phyloP scores from a whole-genome alignment of 75 land plant genomes.

The Cryptomeria japonica region DNA sequence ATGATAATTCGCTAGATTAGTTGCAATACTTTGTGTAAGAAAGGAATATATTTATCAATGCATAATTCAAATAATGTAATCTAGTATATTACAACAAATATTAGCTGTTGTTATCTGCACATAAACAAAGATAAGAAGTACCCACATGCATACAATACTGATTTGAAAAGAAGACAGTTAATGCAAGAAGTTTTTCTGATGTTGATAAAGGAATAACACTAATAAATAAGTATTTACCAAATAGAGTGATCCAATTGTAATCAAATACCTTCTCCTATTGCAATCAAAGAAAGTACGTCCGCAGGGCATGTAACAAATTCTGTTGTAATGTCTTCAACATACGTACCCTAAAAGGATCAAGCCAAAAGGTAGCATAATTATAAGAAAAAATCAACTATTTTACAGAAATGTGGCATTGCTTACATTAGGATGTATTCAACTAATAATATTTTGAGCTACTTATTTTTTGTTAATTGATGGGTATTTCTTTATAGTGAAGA shows the following conservation, averaged over 20 bases:
- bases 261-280: conserved; percentile 78
- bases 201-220: not conserved
- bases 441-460: not conserved
- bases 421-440: not conserved
- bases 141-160: not conserved
- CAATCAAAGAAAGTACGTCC: conserved; percentile 75
- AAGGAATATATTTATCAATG: not conserved
- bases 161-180: not conserved
- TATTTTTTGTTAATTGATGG: not conserved
- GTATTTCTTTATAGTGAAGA: no score
- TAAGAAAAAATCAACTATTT: not conserved
- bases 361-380: not conserved
- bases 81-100: not conserved
- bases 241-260: not conserved
- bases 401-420: not conserved
- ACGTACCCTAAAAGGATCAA: conserved; percentile 60
- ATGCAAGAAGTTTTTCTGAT: not conserved
- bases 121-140: not conserved
- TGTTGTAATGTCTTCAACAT: conserved; percentile 80
- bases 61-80: not conserved
- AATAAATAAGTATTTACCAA: not conserved
- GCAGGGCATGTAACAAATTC: conserved; percentile 81
- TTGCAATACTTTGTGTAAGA: not conserved
- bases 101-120: not conserved
- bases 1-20: not conserved